Base-by-base conservation (phyloP, 768 basidiomycete genomes). In the Coprinopsis sp. region DNA sequence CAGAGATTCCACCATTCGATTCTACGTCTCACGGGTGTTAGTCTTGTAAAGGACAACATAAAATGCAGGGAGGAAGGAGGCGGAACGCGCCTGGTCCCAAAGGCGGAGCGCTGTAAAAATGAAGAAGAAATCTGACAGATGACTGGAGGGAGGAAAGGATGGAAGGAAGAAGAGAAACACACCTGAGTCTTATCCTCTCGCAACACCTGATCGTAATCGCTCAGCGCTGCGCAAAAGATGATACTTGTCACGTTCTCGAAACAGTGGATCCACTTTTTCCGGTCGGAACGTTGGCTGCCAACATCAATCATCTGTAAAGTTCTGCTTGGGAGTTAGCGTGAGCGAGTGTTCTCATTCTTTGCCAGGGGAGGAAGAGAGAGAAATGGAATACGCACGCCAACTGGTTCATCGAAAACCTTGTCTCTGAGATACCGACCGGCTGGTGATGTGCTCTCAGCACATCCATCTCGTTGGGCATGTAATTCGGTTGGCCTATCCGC, bases 1-100 rank as follows among this genome's bases (percentile, higher is more conserved):
- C 39, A 95, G 68, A 1, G 90, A 87, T 64, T 96, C 93, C 54
- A 84, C 81, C 89, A 97, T 93, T 42, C 91, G 91, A 67, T 94
- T 95, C 84, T 89, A 42, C 18, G 18, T 25, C 16, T n/a, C 29
- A 14, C 4, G 19, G 39, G 21, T 3, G 30, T n/a, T n/a, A n/a
- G n/a, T n/a, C n/a, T 8, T 6, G 21, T n/a, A 18, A 19, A 18
- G 8, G 21, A 18, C n/a, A n/a, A 19, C 13, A 8, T 22, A 39
- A 5, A 13, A 13, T n/a, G 6, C 18, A 6, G n/a, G 37, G 13
- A 39, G 25, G 25, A 13, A 19, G n/a, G n/a, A n/a, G n/a, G n/a
- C n/a, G n/a, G n/a, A n/a, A n/a, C n/a, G n/a, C n/a, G n/a, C n/a
- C n/a, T n/a, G n/a, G n/a, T n/a, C n/a, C n/a, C n/a, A n/a, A n/a